A percentile compares a stretch with the other conserved stretches of the same genome.
Evolutionary conservation across 2,329 filamentous ascomycete species (phyloP).

Genomic region (Aspergillus ochraceus): DNA sequence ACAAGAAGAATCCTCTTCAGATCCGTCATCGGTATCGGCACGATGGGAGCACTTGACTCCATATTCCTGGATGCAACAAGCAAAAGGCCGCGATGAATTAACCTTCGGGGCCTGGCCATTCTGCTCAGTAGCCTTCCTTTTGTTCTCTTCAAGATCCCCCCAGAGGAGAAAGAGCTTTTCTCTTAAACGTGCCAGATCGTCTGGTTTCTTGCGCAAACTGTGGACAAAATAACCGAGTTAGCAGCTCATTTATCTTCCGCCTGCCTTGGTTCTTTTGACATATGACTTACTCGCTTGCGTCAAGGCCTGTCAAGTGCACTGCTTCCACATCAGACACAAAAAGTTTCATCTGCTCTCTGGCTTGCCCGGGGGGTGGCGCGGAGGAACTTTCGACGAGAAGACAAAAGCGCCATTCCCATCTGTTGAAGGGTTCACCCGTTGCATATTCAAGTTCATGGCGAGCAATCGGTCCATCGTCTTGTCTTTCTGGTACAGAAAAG

Average conservation of each 20-base stretch:
- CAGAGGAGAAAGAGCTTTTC: slow-evolving; percentile 77
- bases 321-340: slow-evolving; percentile 64
- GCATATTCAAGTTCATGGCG: slow-evolving; percentile 38
- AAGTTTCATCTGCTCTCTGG: slow-evolving; percentile 61
- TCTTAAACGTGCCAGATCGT: slow-evolving; percentile 55
- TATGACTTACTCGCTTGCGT: slow-evolving; percentile 55
- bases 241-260: not conserved
- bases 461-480: slow-evolving; percentile 44
- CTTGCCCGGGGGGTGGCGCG: slow-evolving; percentile 31
- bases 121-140: slow-evolving; percentile 40
- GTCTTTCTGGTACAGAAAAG: slow-evolving; percentile 57
- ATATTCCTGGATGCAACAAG: slow-evolving; percentile 71
- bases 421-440: slow-evolving; percentile 23
- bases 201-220: slow-evolving; percentile 58
- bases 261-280: not conserved
- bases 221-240: not conserved
- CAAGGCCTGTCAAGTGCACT: slow-evolving; percentile 56
- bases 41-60: slow-evolving; percentile 51
- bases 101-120: slow-evolving; percentile 19
- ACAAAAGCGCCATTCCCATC: slow-evolving; percentile 83
- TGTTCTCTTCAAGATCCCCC: slow-evolving; percentile 79
- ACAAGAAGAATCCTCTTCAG: slow-evolving; percentile 35
- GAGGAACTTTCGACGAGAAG: slow-evolving; percentile 73
- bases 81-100: slow-evolving; percentile 61
- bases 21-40: slow-evolving; percentile 25